A percentile compares a stretch with the other conserved stretches of the same genome.
phyloP scores from a whole-genome alignment of 2,329 filamentous ascomycete species.

The Penicillium freii region DNA sequence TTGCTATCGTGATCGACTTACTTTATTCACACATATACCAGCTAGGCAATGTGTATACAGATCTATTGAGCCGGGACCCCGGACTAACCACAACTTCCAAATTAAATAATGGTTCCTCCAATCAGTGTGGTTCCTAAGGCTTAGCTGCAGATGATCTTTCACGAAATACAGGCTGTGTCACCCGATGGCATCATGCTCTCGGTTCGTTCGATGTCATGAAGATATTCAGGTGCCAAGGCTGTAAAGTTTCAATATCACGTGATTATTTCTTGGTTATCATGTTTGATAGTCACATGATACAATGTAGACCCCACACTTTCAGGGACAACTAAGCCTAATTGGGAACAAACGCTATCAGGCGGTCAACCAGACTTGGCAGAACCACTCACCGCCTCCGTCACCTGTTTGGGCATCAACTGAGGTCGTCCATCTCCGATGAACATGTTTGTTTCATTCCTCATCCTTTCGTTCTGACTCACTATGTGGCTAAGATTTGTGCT shows the following conservation, averaged over 20 bases:
- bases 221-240: neutral
- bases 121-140: neutral
- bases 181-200: neutral
- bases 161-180: neutral
- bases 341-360: neutral
- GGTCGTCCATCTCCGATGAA: neutral
- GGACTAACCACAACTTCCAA: too few species aligned
- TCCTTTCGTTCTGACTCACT: slow-evolving; percentile 10
- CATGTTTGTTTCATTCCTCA: neutral
- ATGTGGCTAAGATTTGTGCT: slow-evolving; percentile 7
- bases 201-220: neutral
- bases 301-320: neutral
- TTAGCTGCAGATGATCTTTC: neutral
- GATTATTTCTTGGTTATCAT: neutral
- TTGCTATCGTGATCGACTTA: neutral
- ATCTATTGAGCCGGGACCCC: neutral
- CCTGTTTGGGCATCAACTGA: neutral
- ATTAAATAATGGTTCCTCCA: neutral
- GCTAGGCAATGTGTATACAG: neutral
- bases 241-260: neutral
- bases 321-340: neutral
- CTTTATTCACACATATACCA: neutral
- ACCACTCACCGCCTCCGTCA: slow-evolving; percentile 6
- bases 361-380: neutral
- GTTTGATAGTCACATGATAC: neutral